These are phyloP conservation scores for Suillus subaureus DNA, from an alignment of 768 basidiomycete species.

Conservation along the genomic window DNA sequence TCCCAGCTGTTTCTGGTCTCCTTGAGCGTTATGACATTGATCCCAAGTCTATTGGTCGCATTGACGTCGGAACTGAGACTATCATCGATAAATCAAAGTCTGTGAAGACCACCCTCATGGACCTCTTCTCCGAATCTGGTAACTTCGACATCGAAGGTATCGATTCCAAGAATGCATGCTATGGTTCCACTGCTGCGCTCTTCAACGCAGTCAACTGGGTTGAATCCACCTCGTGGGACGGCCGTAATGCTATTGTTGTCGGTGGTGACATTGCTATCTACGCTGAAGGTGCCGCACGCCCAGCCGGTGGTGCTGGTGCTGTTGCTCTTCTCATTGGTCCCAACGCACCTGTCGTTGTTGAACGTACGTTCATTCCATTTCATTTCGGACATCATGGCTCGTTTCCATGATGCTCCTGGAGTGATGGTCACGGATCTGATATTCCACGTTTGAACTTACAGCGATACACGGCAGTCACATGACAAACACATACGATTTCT, in stretches of 20 bases:
- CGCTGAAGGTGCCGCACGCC: slow-evolving; percentile 92
- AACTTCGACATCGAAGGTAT: slow-evolving; percentile 99
- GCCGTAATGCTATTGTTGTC: slow-evolving; percentile 95
- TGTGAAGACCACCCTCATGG: slow-evolving; percentile 98
- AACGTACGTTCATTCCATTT: slow-evolving; percentile 67
- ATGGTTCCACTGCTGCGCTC: slow-evolving; percentile 96
- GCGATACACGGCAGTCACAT: slow-evolving; percentile 97
- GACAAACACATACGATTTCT: slow-evolving; percentile 98
- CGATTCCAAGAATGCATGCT: slow-evolving; percentile 99
- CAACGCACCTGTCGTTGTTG: slow-evolving; percentile 90
- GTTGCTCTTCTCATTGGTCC: slow-evolving; percentile 95
- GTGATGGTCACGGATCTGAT: slow-evolving; percentile 13
- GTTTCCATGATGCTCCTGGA: slow-evolving; percentile 9
- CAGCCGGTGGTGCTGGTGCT: slow-evolving; percentile 96
- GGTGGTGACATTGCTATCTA: slow-evolving; percentile 98
- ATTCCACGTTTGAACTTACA: slow-evolving; percentile 32
- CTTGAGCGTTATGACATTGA: slow-evolving; percentile 95
- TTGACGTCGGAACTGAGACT: slow-evolving; percentile 98
- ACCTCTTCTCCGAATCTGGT: slow-evolving; percentile 89
- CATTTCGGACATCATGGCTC: slow-evolving; percentile 45
- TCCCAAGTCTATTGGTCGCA: slow-evolving; percentile 93
- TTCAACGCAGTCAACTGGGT: slow-evolving; percentile 99
- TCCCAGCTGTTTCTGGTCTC: slow-evolving; percentile 81
- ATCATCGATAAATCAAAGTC: slow-evolving; percentile 99
- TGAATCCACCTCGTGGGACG: slow-evolving; percentile 95